Conservation (phyloP, 2,329 filamentous ascomycete species). For the Coccinonectria pachysandricola region DNA sequence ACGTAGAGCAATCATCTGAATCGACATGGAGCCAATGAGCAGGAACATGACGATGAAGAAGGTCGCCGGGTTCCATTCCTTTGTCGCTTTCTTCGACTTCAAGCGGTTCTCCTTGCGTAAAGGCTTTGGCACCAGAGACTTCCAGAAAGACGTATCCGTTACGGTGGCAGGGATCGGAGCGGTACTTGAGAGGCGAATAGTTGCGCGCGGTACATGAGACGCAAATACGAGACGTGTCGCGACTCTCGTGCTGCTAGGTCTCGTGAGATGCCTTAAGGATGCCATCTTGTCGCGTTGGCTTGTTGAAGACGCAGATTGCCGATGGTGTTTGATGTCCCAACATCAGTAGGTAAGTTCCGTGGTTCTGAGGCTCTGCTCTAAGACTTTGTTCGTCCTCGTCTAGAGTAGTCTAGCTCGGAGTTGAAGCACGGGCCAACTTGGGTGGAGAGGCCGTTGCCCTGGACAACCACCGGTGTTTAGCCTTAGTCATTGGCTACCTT, state of each 20-base stretch:
- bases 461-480: slow-evolving; percentile 27
- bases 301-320: too few relatives aligned
- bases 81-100: slow-evolving; percentile 35
- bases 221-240: slow-evolving; percentile 2
- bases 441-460: slow-evolving; percentile 23
- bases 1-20: slow-evolving; percentile 77
- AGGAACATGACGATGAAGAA: slow-evolving; percentile 76
- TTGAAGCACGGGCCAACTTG: slow-evolving; percentile 13
- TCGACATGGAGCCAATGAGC: slow-evolving; percentile 89
- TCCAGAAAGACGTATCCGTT: slow-evolving; percentile 55
- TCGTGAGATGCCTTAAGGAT: slow-evolving; percentile 5
- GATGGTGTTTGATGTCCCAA: too few relatives aligned
- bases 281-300: slow-evolving; percentile 11
- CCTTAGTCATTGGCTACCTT: too few relatives aligned
- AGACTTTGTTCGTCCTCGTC: too few relatives aligned
- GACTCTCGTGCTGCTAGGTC: slow-evolving; percentile 2
- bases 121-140: slow-evolving; percentile 58
- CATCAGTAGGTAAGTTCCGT: too few relatives aligned
- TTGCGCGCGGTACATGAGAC: slow-evolving; percentile 1
- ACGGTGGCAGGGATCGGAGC: slow-evolving; percentile 34
- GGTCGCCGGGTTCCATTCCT: slow-evolving; percentile 69
- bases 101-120: slow-evolving; percentile 36
- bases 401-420: too few relatives aligned
- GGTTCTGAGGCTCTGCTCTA: too few relatives aligned
- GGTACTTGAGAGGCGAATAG: slow-evolving; percentile 25